Evolutionary conservation across 2,329 filamentous ascomycete genomes (phyloP), one percentile per base, ranked within the genome.

Genomic region (Thielaviopsis musarum): DNA sequence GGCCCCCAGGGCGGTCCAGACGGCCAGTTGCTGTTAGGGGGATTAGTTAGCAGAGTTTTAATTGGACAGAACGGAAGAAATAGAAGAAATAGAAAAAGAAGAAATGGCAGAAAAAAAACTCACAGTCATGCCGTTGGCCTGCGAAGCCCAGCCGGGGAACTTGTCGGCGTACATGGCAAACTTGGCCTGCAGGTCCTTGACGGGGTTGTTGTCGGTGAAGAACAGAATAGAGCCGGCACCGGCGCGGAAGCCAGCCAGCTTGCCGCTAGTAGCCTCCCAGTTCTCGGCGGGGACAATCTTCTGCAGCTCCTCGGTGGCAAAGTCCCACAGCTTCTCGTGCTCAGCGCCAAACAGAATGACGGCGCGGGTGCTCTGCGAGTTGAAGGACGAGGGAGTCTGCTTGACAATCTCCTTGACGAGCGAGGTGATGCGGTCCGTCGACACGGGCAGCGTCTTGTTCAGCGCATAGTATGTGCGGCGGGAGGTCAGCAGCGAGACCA

Each of bases 261-360:
- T 72, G 65, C 66, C 63, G 59, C 64, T 67, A 15, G 74, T 87
- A 64, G 69, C 58, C 68, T 81, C 72, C 75, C 80, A 90, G 63
- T 74, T 68, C 17, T 84, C 84, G 3, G 72, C 76, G 30, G 86
- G 81, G 24, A 93, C 83, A 61, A 90, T 79, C 22, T 75, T 74
- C 74, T 84, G 82, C 61, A 91, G 76, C 58, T 78, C 73, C 28
- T 84, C 81, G 62, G 75, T 72, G 59, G 82, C 78, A 62, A 89
- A 76, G 69, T 88, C 84, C 91, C 91, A 96, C 66, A 95, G 82
- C 74, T 87, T 85, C 66, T 90, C 83, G 75, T 96, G 91, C 71
- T 95, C 87, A 63, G 79, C 80, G 67, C 86, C 84, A 67, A 93
- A 78, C 59, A 96, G 81, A 57, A 95, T 79, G 54, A 95, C 79